Conservation (phyloP, 768 basidiomycete genomes). For the Coprinopsis strossmayeri region DNA sequence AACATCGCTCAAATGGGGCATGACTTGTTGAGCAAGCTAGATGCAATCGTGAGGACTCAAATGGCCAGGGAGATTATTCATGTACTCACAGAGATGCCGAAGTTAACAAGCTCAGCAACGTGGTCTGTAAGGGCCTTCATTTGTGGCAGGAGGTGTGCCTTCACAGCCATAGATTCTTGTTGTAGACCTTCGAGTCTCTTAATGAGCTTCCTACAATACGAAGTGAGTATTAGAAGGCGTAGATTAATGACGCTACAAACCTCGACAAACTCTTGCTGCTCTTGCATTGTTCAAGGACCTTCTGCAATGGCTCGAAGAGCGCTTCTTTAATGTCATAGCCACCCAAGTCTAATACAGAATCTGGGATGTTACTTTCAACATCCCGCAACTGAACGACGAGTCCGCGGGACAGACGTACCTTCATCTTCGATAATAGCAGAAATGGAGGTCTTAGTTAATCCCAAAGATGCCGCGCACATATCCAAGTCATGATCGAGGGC, state of each 20-base stretch:
- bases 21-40: conserved; percentile 85
- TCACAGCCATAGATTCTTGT: conserved; percentile 65
- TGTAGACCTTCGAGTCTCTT: conserved; percentile 80
- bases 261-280: conserved; percentile 74
- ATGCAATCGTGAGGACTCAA: conserved; percentile 2
- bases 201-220: conserved; percentile 84
- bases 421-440: conserved; percentile 68
- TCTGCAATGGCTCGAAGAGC: conserved; percentile 77
- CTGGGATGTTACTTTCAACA: conserved; percentile 32
- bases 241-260: no score
- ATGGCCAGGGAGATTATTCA: not conserved
- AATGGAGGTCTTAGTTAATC: conserved; percentile 83
- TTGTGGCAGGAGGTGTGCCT: conserved; percentile 61
- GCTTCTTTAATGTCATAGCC: conserved; percentile 69
- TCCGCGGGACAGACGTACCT: conserved; percentile 34
- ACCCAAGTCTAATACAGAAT: conserved; percentile 66
- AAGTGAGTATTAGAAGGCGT: no score
- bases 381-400: not conserved
- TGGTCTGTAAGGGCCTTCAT: conserved; percentile 66
- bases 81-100: conserved; percentile 74
- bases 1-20: conserved; percentile 79
- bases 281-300: conserved; percentile 75
- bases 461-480: conserved; percentile 88
- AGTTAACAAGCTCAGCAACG: conserved; percentile 80
- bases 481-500: conserved; percentile 90